Evolutionary conservation across 805 yeast species (phyloP).

Genomic region (Danielia reshetovae): DNA sequence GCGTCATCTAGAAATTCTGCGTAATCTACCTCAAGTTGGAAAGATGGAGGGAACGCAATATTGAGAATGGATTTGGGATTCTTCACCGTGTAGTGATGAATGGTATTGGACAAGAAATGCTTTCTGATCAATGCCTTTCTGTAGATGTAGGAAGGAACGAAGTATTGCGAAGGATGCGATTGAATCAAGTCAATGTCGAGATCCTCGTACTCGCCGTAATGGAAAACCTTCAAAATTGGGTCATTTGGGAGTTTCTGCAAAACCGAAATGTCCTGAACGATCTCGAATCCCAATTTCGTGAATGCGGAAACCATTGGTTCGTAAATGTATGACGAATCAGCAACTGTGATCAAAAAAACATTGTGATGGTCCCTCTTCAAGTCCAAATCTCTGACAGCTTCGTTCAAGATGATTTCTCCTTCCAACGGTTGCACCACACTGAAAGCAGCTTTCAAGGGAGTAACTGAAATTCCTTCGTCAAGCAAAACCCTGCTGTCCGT

Average conservation of each 20-base stretch:
- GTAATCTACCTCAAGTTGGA: constrained; percentile 82
- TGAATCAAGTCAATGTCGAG: constrained; percentile 67
- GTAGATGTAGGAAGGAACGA: constrained; percentile 76
- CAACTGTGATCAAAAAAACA: constrained; percentile 35
- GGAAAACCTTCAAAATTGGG: constrained; percentile 45
- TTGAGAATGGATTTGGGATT: constrained; percentile 63
- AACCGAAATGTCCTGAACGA: constrained; percentile 22
- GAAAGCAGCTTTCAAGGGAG: constrained; percentile 65
- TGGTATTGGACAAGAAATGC: constrained; percentile 81
- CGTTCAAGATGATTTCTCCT: constrained; percentile 54
- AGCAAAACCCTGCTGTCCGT: constrained; percentile 71
- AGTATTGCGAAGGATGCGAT: constrained; percentile 44
- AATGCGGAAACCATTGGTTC: constrained; percentile 41
- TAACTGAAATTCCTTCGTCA: constrained; percentile 55
- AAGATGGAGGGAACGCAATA: constrained; percentile 68
- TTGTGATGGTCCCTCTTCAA: neutral
- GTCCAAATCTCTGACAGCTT: constrained; percentile 2
- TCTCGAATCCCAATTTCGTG: constrained; percentile 19
- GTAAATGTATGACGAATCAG: constrained; percentile 36
- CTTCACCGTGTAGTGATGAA: constrained; percentile 71
- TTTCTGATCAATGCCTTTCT: constrained; percentile 90
- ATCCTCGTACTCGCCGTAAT: constrained; percentile 88
- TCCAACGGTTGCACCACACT: constrained; percentile 44
- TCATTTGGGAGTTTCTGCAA: constrained; percentile 14
- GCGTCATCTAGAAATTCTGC: constrained; percentile 96